Conservation (phyloP, 1,284 basidiomycete genomes). For the Apiotrichum gracile region DNA sequence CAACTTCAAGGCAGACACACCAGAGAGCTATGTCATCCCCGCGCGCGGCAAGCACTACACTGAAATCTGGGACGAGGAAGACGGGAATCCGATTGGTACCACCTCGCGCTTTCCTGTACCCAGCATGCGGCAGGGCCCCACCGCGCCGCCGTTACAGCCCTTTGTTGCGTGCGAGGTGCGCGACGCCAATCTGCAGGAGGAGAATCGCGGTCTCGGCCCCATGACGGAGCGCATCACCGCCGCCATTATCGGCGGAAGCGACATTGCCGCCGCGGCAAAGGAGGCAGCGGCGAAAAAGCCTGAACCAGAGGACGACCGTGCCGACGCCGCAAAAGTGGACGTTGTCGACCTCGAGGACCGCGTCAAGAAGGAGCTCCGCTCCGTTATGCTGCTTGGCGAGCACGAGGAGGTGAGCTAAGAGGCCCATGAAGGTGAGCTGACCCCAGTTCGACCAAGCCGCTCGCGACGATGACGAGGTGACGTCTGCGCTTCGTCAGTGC, state of each 20-base stretch:
- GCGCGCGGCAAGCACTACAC: conserved; percentile 81
- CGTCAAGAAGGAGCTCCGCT: conserved; percentile 52
- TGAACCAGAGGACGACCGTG: conserved; percentile 13
- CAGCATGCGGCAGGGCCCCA: conserved; percentile 23
- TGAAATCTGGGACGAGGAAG: conserved; percentile 88
- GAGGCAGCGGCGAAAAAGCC: conserved; percentile 46
- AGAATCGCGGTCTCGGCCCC: conserved; percentile 37
- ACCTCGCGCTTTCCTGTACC: conserved; percentile 33
- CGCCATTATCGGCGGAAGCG: conserved; percentile 57
- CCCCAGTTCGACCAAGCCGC: conserved; percentile 66
- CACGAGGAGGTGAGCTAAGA: conserved; percentile 48
- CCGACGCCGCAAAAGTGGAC: conserved; percentile 26
- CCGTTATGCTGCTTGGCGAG: conserved; percentile 51
- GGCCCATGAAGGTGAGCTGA: background rate
- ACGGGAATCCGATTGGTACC: conserved; percentile 50
- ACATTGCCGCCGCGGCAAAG: conserved; percentile 48
- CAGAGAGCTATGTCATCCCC: conserved; percentile 78
- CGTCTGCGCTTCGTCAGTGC: conserved; percentile 78
- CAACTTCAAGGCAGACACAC: conserved; percentile 74
- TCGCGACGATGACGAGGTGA: conserved; percentile 86
- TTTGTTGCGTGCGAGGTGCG: conserved; percentile 24
- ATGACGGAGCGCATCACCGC: conserved; percentile 57
- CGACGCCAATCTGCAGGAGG: conserved; percentile 40
- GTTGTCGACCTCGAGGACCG: conserved; percentile 53
- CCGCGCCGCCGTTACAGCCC: conserved; percentile 5